Evolutionary conservation across 768 basidiomycete genomes (phyloP), one percentile per base, ranked within the genome.

Genomic region (Daedalea quercina): DNA sequence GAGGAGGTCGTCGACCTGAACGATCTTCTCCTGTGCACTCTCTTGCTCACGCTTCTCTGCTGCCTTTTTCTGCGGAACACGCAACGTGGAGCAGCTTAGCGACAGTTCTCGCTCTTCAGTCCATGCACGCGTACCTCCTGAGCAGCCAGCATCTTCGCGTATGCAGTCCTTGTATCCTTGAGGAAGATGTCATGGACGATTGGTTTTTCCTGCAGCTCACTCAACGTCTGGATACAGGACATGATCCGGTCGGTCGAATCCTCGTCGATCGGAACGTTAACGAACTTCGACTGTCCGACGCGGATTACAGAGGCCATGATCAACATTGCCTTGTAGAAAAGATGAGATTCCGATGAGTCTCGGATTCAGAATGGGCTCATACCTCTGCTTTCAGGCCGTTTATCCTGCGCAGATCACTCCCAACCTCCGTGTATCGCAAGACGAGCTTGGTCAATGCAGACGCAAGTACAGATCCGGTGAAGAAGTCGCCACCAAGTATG

Each of bases 261-360:
- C 67, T 99, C 96, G 72, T 99, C 96, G 58, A 99, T 99, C n/a
- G 90, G 88, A 1, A 85, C 86, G 0, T 90, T 83, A 42, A 87
- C 89, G 60, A 95, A 94, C 65, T 94, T 95, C 50, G 93, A 94
- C 71, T 98, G 95, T 34, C 96, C 96, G 51, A 97, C 91, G 45
- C 96, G 92, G 65, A 98, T 90, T 65, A 94, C 77, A 9, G 94
- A 96, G 1, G 94, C 86, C 96, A 99, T 97, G 66, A 98, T 92
- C 50, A 99, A 78, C 90, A 99, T 97, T 4, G 90, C 84, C 87
- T 90, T 41, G 26, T 20, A 41, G 25, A 7, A 13, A 13, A 8
- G 17, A 31, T 15, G 25, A 8, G 11, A 11, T n/a, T n/a, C n/a
- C n/a, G n/a, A n/a, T n/a, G n/a, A n/a, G n/a, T n/a, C n/a, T n/a